Evolutionary conservation across 2,329 filamentous ascomycete species (phyloP).

Genomic region (Paraconiothyrium sp.): DNA sequence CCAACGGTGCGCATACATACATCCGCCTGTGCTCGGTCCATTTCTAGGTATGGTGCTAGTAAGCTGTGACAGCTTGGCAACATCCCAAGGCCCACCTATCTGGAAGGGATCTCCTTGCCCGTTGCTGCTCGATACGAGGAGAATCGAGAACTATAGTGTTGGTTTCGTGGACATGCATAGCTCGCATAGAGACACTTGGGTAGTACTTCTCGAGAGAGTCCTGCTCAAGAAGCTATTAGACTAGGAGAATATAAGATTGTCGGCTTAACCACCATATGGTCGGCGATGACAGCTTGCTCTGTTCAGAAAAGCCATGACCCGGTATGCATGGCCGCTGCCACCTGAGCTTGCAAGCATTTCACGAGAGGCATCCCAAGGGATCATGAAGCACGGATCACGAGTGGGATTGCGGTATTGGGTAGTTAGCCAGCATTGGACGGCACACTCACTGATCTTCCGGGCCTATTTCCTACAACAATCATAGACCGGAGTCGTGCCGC

Average conservation of each 20-base stretch:
- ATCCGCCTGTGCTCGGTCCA: neutral
- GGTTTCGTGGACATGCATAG: neutral
- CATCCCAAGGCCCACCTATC: neutral
- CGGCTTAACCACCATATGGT: too few relatives aligned
- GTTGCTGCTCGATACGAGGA: neutral
- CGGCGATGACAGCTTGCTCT: neutral
- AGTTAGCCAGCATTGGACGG: neutral
- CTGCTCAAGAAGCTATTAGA: too few relatives aligned
- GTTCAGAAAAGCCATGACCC: neutral
- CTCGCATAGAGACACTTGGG: neutral
- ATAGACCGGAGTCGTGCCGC: neutral
- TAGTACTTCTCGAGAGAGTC: too few relatives aligned
- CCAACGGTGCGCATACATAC: neutral
- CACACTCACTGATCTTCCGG: neutral
- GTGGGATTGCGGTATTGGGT: neutral
- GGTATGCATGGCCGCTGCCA: neutral
- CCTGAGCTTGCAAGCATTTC: neutral
- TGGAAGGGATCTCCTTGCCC: neutral
- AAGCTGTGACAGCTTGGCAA: neutral
- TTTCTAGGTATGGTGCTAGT: neutral
- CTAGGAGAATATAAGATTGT: too few relatives aligned
- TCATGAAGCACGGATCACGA: neutral
- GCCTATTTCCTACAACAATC: neutral
- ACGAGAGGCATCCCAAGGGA: neutral
- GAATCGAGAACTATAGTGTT: neutral